These are phyloP conservation scores for Colletotrichum cereale DNA, from an alignment of 2,329 filamentous ascomycete genomes.

Conservation along the genomic window DNA sequence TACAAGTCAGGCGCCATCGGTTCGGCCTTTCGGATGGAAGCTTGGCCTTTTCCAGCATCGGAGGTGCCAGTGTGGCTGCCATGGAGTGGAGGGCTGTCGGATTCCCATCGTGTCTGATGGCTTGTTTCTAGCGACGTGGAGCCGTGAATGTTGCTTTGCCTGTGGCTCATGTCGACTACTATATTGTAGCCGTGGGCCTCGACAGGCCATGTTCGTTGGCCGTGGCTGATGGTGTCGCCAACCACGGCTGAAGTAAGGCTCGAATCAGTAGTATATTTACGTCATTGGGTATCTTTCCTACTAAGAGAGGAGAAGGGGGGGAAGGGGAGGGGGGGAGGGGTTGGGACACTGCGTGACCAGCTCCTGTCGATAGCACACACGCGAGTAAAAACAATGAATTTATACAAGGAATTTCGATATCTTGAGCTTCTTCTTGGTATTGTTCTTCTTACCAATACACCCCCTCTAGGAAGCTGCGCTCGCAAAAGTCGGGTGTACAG, in stretches of 20 bases:
- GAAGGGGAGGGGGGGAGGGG: too few species aligned
- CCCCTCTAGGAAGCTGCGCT: not conserved
- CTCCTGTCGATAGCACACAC: not conserved
- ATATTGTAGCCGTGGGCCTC: not conserved
- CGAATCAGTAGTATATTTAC: too few species aligned
- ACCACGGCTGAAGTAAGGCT: not conserved
- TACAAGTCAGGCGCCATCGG: not conserved
- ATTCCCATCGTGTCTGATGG: not conserved
- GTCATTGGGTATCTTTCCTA: too few species aligned
- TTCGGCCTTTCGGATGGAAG: not conserved
- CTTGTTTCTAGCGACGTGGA: not conserved
- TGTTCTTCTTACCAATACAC: conserved; percentile 20
- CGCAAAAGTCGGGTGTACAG: not conserved
- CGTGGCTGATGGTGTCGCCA: not conserved
- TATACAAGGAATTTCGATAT: not conserved
- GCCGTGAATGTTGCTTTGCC: too few species aligned
- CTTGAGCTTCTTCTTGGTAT: conserved; percentile 19
- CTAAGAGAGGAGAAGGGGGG: too few species aligned
- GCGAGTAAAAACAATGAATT: not conserved
- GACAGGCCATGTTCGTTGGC: not conserved
- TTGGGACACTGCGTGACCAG: too few species aligned
- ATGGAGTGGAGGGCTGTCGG: too few species aligned
- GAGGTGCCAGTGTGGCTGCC: not conserved
- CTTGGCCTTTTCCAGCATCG: not conserved
- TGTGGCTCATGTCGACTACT: not conserved